Conservation (phyloP, 2,329 filamentous ascomycete species). For the Diaporthe ampelina region DNA sequence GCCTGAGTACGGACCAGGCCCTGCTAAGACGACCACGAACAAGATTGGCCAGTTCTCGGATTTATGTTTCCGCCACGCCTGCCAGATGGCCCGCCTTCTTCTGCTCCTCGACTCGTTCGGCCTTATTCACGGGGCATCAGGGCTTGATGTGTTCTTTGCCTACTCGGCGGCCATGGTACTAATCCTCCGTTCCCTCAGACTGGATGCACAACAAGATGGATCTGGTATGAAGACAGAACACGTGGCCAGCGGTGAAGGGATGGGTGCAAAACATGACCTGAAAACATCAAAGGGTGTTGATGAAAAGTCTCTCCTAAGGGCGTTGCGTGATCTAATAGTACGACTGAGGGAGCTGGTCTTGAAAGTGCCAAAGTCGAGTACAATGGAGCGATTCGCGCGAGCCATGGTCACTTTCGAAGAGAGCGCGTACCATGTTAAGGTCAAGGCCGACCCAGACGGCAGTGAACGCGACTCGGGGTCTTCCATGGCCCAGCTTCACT, state of each 20-base stretch:
- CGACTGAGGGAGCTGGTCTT: conserved; percentile 23
- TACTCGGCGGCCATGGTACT: conserved; percentile 22
- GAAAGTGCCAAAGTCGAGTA: conserved; percentile 25
- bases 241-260: neutral
- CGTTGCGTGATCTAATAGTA: neutral
- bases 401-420: conserved; percentile 39
- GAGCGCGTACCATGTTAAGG: conserved; percentile 24
- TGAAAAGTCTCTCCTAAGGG: neutral
- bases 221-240: neutral
- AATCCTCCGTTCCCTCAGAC: conserved; percentile 3
- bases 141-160: conserved; percentile 46
- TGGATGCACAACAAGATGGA: neutral
- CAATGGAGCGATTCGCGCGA: conserved; percentile 36
- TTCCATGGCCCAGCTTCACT: neutral
- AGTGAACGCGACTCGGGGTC: neutral
- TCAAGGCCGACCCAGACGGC: neutral
- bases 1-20: neutral
- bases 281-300: neutral
- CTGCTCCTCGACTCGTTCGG: conserved; percentile 51
- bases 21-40: conserved; percentile 29
- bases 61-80: conserved; percentile 49
- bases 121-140: conserved; percentile 52
- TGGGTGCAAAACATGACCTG: too few relatives aligned
- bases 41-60: conserved; percentile 33
- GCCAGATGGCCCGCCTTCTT: conserved; percentile 50